Evolutionary conservation across 2,329 filamentous ascomycete genomes (phyloP), one percentile per base, ranked within the genome.

Genomic region (Cercospora sojina): DNA sequence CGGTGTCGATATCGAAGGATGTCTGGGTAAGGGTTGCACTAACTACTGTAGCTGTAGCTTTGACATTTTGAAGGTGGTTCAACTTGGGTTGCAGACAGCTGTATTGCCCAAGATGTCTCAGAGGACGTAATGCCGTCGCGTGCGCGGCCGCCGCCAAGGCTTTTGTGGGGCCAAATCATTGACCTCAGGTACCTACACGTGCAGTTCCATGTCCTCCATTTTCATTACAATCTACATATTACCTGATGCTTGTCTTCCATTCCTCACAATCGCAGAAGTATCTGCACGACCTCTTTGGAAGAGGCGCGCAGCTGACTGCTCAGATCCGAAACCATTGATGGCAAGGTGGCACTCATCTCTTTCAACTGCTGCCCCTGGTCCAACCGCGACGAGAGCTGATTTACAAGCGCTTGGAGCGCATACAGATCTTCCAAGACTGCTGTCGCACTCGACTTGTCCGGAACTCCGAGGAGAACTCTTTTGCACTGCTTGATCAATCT

Each of bases 11-110:
- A 5, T 41, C 35, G 35, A 41, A 41, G 35, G 35, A 13, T 13
- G 35, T 7, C 35, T 41, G 35, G 35, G 35, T 41, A 41, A 41
- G 35, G 35, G 35, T 38, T 41, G 35, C 35, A 41, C n/a, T n/a
- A n/a, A n/a, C n/a, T n/a, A n/a, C n/a, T n/a, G n/a, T n/a, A n/a
- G n/a, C n/a, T n/a, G n/a, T n/a, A n/a, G 82, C 77, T 89, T 89
- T 49, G 85, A 83, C 87, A 89, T 89, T 64, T 63, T 80, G 60
- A 68, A n/a, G 55, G 18, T 18, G 29, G 23, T 23, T 60, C 69
- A 69, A 71, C 67, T 67, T 64, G 72, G 68, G 72, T 70, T 73
- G 62, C 70, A 69, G 59, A 59, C 51, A 18, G 65, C 62, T 67
- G 63, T 66, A 72, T 72, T 73, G 71, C 69, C 72, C 72, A 70